Percentiles rank a stretch among this genome's conserved stretches.
Conservation (phyloP, 192 early-diverging fungal species). For the Lobosporangium transversale region DNA sequence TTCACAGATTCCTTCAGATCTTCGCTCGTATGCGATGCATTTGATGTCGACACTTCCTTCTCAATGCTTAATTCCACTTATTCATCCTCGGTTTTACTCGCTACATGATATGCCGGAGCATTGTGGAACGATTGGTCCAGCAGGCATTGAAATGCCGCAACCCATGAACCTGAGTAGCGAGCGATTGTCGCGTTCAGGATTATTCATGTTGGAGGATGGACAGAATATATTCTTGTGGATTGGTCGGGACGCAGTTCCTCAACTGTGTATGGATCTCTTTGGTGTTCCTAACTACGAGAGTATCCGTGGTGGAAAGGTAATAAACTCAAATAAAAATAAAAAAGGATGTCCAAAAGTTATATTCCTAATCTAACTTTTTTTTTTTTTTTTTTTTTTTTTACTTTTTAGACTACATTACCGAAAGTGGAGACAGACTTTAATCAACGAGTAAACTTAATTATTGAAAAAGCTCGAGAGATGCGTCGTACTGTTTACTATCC, state of each 20-base stretch:
- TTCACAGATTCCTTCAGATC: conserved; percentile 78
- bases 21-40: conserved; percentile 85
- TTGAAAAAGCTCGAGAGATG: conserved; percentile 75
- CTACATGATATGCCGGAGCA: conserved; percentile 81
- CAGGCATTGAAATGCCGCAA: conserved; percentile 79
- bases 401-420: conserved; percentile 71
- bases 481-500: conserved; percentile 79
- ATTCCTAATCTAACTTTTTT: not conserved
- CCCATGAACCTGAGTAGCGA: conserved; percentile 84
- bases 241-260: conserved; percentile 80
- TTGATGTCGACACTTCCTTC: conserved; percentile 83
- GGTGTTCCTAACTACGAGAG: conserved; percentile 81
- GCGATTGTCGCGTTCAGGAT: conserved; percentile 82
- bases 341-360: not conserved
- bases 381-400: conserved; percentile 6
- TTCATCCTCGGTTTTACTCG: conserved; percentile 85
- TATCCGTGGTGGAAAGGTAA: conserved; percentile 81
- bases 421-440: conserved; percentile 76
- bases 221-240: conserved; percentile 91
- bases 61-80: conserved; percentile 75
- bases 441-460: conserved; percentile 76
- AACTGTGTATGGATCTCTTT: conserved; percentile 79
- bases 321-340: not conserved
- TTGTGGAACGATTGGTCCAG: conserved; percentile 63
- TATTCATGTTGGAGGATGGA: conserved; percentile 89